Conservation (phyloP, 2,329 filamentous ascomycete species). For the Fusarium humuli region DNA sequence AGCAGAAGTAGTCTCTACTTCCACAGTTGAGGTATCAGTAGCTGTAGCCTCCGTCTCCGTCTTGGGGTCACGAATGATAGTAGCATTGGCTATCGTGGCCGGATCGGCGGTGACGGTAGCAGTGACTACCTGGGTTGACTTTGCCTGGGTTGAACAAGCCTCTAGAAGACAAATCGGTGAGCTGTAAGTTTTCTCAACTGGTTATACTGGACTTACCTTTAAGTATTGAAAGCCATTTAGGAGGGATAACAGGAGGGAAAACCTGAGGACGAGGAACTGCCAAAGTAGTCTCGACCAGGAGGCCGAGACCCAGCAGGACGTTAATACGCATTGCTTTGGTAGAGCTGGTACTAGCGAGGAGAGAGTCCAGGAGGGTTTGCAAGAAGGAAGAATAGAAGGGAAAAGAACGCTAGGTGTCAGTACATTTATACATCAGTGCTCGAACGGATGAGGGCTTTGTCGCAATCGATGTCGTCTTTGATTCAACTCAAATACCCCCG, state of each 20-base stretch:
- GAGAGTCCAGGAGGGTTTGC: background rate
- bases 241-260: too few species aligned
- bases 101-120: background rate
- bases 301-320: slow-evolving; percentile 10
- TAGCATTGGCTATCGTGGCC: background rate
- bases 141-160: too few species aligned
- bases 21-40: background rate
- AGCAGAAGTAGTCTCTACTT: background rate
- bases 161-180: background rate
- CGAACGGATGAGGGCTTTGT: background rate
- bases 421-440: background rate
- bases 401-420: background rate
- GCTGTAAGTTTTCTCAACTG: background rate
- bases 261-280: slow-evolving; percentile 8
- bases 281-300: slow-evolving; percentile 16
- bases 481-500: background rate
- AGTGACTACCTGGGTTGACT: background rate
- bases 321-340: slow-evolving; percentile 8
- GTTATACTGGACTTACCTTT: background rate
- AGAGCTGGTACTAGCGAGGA: background rate
- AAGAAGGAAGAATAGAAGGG: background rate
- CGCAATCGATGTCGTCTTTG: background rate
- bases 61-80: background rate
- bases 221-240: too few species aligned
- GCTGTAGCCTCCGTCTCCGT: background rate